A percentile compares a stretch with the other conserved stretches of the same genome.
These are phyloP conservation scores for Sutorius australiensis DNA, from an alignment of 768 basidiomycete species.

Conservation along the genomic window DNA sequence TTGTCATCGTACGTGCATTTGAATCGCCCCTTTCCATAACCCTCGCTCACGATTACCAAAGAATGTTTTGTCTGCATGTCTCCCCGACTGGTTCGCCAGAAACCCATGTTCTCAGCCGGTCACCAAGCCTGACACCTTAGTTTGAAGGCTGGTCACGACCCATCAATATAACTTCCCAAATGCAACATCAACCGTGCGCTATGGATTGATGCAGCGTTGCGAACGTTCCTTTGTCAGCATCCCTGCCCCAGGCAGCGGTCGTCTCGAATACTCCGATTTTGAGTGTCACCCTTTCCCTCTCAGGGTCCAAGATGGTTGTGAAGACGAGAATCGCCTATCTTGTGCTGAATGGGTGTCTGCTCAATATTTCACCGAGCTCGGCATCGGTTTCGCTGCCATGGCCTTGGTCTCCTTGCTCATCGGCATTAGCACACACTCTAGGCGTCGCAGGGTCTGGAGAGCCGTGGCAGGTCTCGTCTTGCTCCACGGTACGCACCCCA, in stretches of 20 bases:
- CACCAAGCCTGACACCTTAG: constrained; percentile 20
- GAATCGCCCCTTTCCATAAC: background rate
- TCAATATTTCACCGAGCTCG: constrained; percentile 60
- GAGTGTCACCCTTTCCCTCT: constrained; percentile 66
- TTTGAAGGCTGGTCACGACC: constrained; percentile 40
- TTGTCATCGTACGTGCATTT: constrained; percentile 46
- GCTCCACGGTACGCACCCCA: constrained; percentile 46
- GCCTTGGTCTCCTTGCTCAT: constrained; percentile 58
- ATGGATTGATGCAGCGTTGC: constrained; percentile 59
- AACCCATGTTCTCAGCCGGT: constrained; percentile 14
- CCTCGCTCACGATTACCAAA: constrained; percentile 23
- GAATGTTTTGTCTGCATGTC: constrained; percentile 54
- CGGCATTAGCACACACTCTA: constrained; percentile 69
- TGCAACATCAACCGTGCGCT: constrained; percentile 47
- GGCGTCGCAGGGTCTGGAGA: constrained; percentile 73
- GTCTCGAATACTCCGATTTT: constrained; percentile 50
- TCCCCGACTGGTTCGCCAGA: constrained; percentile 60
- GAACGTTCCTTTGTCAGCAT: constrained; percentile 46
- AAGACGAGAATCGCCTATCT: constrained; percentile 51
- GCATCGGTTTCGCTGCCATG: constrained; percentile 58
- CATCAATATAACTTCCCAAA: constrained; percentile 40
- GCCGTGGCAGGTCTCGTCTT: constrained; percentile 63
- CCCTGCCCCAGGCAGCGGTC: constrained; percentile 42
- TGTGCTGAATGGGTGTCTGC: constrained; percentile 73
- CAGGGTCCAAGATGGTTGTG: constrained; percentile 44